Evolutionary conservation across 352 stramenopile genomes (phyloP), one percentile per base, ranked within the genome.

Genomic region (Globisporangium nunn): DNA sequence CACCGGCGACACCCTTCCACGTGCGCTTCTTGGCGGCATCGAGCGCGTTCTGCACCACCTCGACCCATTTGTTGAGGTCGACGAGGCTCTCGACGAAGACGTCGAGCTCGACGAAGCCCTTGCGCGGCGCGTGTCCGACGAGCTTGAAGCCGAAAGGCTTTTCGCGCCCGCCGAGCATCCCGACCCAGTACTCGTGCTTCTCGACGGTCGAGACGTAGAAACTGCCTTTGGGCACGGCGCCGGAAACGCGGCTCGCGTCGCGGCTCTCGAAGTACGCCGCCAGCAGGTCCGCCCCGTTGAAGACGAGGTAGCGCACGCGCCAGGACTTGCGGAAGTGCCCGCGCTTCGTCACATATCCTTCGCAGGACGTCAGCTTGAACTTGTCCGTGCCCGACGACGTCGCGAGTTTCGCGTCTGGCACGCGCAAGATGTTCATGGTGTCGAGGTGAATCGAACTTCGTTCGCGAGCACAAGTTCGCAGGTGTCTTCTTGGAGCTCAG

Each of bases 101-200:
- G 52, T 89, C 81, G 50, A 91, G 77, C 70, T 93, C 83, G 15
- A 87, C 70, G 64, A 88, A 91, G 39, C 83, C 81, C 43, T 89
- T 85, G 40, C 66, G 69, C 0, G 84, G 81, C 28, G 79, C 82
- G 61, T 93, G 84, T 35, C 84, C 84, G 31, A 93, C 67, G 70
- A 93, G 83, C 70, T 90, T 91, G 65, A 93, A 93, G 35, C 79
- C 84, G 50, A 88, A 93, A 0, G 81, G 81, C 58, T 88, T 90
- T 17, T 87, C 81, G 31, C 77, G 70, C 31, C 68, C 72, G 33
- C 80, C 81, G 45, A 90, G 69, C 14, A 84, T 66, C 3, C 83
- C 82, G 18, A 88, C 71, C 60, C 75, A 77, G 58, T 92, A 89
- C 61, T 91, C 81, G 58, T 91, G 75, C 29, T 88, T 83, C 50